These are phyloP conservation scores for Alternaria sp. DNA, from an alignment of 2,329 filamentous ascomycete species.

Conservation along the genomic window DNA sequence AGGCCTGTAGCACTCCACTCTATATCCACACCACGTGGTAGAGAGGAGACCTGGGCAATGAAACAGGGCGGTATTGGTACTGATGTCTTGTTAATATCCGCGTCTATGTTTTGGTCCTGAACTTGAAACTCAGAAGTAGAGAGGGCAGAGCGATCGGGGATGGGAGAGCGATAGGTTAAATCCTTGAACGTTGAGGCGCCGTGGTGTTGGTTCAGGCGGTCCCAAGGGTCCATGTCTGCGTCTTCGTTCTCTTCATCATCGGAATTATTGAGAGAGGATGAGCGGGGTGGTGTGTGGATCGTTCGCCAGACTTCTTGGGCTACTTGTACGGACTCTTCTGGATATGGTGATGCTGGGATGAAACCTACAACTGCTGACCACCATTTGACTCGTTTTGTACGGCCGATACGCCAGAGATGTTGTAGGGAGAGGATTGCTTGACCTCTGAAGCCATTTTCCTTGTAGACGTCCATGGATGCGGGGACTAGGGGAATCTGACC, in stretches of 20 bases:
- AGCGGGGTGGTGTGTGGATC: constrained; percentile 16
- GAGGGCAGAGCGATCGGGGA: constrained; percentile 45
- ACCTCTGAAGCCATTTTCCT: constrained; percentile 55
- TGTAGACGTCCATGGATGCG: constrained; percentile 72
- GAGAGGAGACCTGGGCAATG: constrained; percentile 75
- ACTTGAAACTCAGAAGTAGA: not conserved
- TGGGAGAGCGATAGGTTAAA: constrained; percentile 49
- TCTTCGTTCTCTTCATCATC: constrained; percentile 57
- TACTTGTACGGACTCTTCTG: constrained; percentile 40
- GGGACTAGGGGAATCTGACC: constrained; percentile 92
- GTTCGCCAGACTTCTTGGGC: constrained; percentile 58
- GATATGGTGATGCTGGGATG: constrained; percentile 18
- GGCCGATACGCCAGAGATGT: constrained; percentile 85
- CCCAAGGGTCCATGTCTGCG: constrained; percentile 71
- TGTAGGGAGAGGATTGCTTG: constrained; percentile 80
- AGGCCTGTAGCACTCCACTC: constrained; percentile 85
- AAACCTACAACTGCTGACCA: constrained; percentile 77
- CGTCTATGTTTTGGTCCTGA: not conserved
- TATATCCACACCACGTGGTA: constrained; percentile 76
- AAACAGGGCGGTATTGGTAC: constrained; percentile 70
- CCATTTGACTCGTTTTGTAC: constrained; percentile 73
- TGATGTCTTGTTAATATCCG: too few relatives aligned
- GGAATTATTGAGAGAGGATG: constrained; percentile 4
- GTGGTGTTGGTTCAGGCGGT: constrained; percentile 69
- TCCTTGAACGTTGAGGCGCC: constrained; percentile 26